phyloP scores from a whole-genome alignment of 1,284 basidiomycete genomes.

The Sanghuangporus baumii region DNA sequence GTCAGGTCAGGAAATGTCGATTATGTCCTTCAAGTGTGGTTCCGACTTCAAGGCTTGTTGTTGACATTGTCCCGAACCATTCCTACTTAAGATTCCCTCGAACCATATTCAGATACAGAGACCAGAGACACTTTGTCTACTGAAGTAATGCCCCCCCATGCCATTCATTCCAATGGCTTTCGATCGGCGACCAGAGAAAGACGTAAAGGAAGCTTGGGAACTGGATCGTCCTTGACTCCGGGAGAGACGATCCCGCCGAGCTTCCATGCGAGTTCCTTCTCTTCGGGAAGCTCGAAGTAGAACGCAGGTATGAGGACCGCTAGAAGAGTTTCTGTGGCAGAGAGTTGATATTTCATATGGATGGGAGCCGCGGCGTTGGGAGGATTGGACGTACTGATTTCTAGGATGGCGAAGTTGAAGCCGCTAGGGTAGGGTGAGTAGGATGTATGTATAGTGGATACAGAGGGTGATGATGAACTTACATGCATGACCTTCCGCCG shows the following conservation, averaged over 20 bases:
- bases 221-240: conserved; percentile 4
- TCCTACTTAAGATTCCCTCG: no score
- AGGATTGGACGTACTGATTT: conserved; percentile 7
- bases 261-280: conserved; percentile 8
- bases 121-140: no score
- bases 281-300: conserved; percentile 10
- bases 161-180: no score
- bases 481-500: conserved; percentile 28
- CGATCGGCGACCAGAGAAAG: not conserved
- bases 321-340: conserved; percentile 9
- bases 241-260: conserved; percentile 9
- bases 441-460: not conserved
- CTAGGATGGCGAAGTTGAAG: conserved; percentile 12
- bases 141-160: no score
- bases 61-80: no score
- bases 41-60: no score
- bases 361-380: not conserved
- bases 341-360: not conserved
- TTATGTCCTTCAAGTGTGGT: no score
- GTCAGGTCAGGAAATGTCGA: no score
- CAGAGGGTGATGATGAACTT: not conserved
- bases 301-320: conserved; percentile 6
- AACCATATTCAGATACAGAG: no score
- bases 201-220: conserved; percentile 8
- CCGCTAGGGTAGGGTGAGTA: conserved; percentile 1